Evolutionary conservation across 441 rosid species (phyloP), one percentile per base, ranked within the genome.

Genomic region (Gossypium trilobum): DNA sequence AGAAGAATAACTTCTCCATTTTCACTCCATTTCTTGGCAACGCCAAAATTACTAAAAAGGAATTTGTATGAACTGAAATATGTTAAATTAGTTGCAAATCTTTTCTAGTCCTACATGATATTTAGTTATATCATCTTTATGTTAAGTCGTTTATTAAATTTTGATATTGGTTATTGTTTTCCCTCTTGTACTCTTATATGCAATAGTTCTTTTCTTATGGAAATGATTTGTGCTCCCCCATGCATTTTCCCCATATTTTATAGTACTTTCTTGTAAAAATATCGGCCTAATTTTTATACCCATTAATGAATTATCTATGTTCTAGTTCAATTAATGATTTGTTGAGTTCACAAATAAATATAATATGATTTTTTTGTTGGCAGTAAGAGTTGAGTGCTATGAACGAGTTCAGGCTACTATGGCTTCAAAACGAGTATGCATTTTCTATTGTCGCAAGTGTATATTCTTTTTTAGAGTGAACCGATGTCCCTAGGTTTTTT

Each of bases 361-460:
- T 31, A 31, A 52, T 58, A 76, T 64, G 4, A 29, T 60, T 14
- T 57, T 11, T 25, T 62, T 48, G 98, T 62, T 48, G 99, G 93
- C 98, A 64, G 83, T 91, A 54, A 89, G 94, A 86, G 80, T 95
- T 78, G 98, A 95, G 75, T 98, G 92, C 76, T 95, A 98, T 64
- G 99, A 95, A 78, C 88, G 99, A 76, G 98, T 95, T 77, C 98
- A 95, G 87, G 91, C 91, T 74, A 89, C 91, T 77, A 86, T 86
- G 16, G 91, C 96, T 19, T 82, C 97, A 57, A 95, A 90, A 78
- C 89, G 98, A 80, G 87, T 91, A 42, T 90, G 95, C 83, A 88
- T 95, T 69, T 97, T 96, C 73, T 92, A 90, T 81, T 95, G 99
- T 77, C 96, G 97, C 17, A 98, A 95, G 79, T 95, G 99, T 60